Base-by-base conservation (phyloP, 768 basidiomycete genomes). In the Termitomyces sp. region DNA sequence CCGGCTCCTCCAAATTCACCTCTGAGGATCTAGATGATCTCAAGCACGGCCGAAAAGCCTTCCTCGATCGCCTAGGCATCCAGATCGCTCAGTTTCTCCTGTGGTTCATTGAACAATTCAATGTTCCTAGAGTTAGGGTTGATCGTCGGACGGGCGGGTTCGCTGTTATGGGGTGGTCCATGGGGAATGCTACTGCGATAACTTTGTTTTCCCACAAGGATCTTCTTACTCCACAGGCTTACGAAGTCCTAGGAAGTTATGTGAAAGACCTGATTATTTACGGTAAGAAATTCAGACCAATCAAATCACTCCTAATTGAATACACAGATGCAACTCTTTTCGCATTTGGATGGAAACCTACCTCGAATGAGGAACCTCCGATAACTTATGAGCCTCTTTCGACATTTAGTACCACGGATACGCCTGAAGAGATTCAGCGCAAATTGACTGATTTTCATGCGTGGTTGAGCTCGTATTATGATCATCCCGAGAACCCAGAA, bases 141-240 rank as follows among this genome's bases (percentile, higher is more conserved):
- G 64, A 75, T 36, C 56, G 65, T 7, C 63, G 54, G 13, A 52
- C 38, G 1, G 74, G 76, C 10, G 76, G 76, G 2, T 52, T 76
- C 13, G 63, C 67, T 5, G 38, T 75, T 12, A 52, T 73, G 60
- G 74, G 73, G 16, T 77, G 75, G 75, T 73, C 73, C 10, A 57
- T 69, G 35, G 76, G 74, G 0, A 61, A 52, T 18, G 56, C 64
- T n/a, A 64, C 64, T 3, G 44, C 60, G 4, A 60, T 73, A 25
- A 32, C 70, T 20, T 45, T 74, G 7, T 62, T 75, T 20, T 63
- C 61, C 0, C 56, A 68, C 35, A 61, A 60, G 1, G 29, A 50
- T 2, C 46, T 64, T 22, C 54, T 76, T 27, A 49, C 63, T 1
- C 12, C 39, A n/a, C 62, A 59, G 23, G 7, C 60, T 2, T 66